Base-by-base conservation (phyloP, 345 rosid genomes). In the Linum usitatissimum region DNA sequence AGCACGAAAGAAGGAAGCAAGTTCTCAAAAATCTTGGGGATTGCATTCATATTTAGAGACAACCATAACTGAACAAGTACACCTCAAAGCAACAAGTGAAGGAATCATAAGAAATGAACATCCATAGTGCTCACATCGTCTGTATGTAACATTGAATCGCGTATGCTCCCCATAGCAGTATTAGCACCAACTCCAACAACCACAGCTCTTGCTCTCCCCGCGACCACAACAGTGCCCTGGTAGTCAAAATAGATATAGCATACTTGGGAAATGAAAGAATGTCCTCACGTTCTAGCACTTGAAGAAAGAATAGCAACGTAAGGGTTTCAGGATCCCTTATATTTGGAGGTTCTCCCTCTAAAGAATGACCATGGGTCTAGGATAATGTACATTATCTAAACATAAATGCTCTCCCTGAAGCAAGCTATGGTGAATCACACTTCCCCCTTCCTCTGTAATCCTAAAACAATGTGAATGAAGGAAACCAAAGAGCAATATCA, bases 111-210 rank as follows among this genome's bases (percentile, higher is more conserved):
- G 60, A 63, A n/a, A 13, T 45, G 60, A 57, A 73, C 62, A 40
- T 18, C 60, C 19, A 31, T 21, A 57, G 5, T 49, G 62, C 90
- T 79, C 81, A 90, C 99, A 75, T 93, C 95, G 69, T 82, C 97
- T 56, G 96, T 86, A 53, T 66, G 94, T 85, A 90, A 72, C 97
- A 93, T 90, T 48, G 97, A 90, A 77, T 90, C 97, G 9, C 87
- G 95, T 76, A 93, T 93, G 85, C 83, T 90, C 57, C 99, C 99
- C 99, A 93, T 93, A 30, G 99, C 97, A 59, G 97, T 90, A 78
- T 87, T 90, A 48, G 97, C 73, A 72, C 99, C 99, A 76, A 93
- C 88, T 73, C 96, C 96, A 64, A 73, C 78, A 68, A 93, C 99
- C 71, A 90, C 73, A 73, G 99, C 97, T 77, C 99, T 90, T 67